Conservation (phyloP, 371 early-diverging fungal species). For the Syncephalastrum contaminatum region DNA sequence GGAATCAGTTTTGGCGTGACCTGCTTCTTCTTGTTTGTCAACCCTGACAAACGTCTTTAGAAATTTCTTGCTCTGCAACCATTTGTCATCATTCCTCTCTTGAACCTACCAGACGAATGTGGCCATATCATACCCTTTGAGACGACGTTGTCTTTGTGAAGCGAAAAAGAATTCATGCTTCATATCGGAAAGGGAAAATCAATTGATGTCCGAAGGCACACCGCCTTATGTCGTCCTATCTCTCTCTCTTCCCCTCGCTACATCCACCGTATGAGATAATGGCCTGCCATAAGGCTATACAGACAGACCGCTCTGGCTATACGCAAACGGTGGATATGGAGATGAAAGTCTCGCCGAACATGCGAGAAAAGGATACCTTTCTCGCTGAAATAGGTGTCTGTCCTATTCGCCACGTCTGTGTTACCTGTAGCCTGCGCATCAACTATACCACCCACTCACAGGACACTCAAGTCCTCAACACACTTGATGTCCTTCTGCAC, state of each 20-base stretch:
- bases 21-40: no score
- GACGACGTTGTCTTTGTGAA: neutral
- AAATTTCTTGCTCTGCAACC: neutral
- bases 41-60: no score
- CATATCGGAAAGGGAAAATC: neutral
- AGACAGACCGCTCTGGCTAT: slow-evolving; percentile 3
- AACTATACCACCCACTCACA: slow-evolving; percentile 6
- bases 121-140: neutral
- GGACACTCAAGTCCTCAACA: neutral
- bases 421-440: slow-evolving; percentile 3
- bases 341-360: neutral
- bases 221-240: slow-evolving; percentile 1
- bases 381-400: neutral
- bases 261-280: neutral
- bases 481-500: slow-evolving; percentile 6
- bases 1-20: no score
- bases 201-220: neutral
- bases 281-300: slow-evolving; percentile 2
- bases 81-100: neutral
- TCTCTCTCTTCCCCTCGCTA: neutral
- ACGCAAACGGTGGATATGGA: neutral
- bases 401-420: slow-evolving; percentile 1
- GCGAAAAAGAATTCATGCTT: no score
- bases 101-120: neutral
- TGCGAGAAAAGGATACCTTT: neutral